Evolutionary conservation across 1,139 yeast species (phyloP), one percentile per base, ranked within the genome.

Genomic region (Protomyces inouyei): DNA sequence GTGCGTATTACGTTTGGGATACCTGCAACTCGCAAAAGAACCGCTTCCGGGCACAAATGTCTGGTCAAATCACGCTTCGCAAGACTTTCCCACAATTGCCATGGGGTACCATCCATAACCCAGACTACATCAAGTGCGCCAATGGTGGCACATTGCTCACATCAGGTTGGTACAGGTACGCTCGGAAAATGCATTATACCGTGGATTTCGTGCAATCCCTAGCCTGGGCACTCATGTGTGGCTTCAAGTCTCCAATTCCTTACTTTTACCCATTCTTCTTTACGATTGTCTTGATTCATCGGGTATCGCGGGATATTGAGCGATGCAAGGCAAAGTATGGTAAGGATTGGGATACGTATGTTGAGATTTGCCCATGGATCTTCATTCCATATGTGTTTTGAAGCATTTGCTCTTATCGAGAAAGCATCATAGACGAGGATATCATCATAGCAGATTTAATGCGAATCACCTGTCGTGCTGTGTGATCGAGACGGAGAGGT

Each of bases 231-330:
- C 80, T 93, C 68, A 83, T 86, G 69, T 90, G 97, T 76, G 98
- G 98, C 1, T 85, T 86, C 75, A 80, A 79, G 52, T 88, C 96
- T 3, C 89, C 93, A 60, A 84, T 93, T 79, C 97, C 97, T 55
- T 93, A 96, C 93, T 93, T 93, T 78, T 93, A 88, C 84, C 98
- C 98, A 1, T 78, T 81, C 45, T 93, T 93, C 79, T 93, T 91
- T 83, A 83, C 91, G 68, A 79, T 86, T 71, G 97, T 91, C 68
- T 83, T 93, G 74, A 76, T 87, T 61, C 98, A 93, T 76, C 86
- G 98, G 76, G 91, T 96, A 46, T 75, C 79, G 69, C 86, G 98
- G 77, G 98, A 93, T 77, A 83, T 85, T 69, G 82, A 84, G 70
- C 90, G 93, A 76, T 90, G 97, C 76, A 82, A 80, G 70, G 82